Percentiles rank a stretch among this genome's conserved stretches.
Conservation (phyloP, 2,329 filamentous ascomycete genomes). For the Clarireedia homoeocarpa region DNA sequence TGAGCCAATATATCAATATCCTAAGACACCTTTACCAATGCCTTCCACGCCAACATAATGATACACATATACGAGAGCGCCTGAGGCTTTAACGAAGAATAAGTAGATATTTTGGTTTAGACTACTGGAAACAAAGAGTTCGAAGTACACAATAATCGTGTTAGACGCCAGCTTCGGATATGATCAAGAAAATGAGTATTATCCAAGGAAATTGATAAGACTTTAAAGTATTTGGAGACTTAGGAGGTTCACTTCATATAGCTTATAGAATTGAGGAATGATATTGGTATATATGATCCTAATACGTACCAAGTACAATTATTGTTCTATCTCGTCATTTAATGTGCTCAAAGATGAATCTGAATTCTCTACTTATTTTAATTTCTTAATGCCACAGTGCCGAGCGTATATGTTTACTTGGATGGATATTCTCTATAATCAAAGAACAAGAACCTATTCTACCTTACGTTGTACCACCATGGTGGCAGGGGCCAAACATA, state of each 20-base stretch:
- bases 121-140: too few species aligned
- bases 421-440: too few species aligned
- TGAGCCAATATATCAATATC: slow-evolving; percentile 54
- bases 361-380: too few species aligned
- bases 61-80: slow-evolving; percentile 19
- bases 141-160: too few species aligned
- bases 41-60: slow-evolving; percentile 54
- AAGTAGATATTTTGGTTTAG: slow-evolving; percentile 10
- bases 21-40: slow-evolving; percentile 66
- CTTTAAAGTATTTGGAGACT: not conserved
- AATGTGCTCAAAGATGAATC: too few species aligned
- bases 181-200: slow-evolving; percentile 13
- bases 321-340: too few species aligned
- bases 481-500: too few species aligned
- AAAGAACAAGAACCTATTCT: too few species aligned
- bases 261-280: slow-evolving; percentile 8
- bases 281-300: too few species aligned
- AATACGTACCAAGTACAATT: slow-evolving; percentile 22
- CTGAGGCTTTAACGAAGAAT: slow-evolving; percentile 6
- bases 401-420: too few species aligned
- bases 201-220: slow-evolving; percentile 12
- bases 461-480: too few species aligned
- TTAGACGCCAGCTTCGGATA: slow-evolving; percentile 12
- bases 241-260: not conserved
- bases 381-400: too few species aligned